Evolutionary conservation across 495 filamentous ascomycete species (phyloP).

Genomic region (Elaphomyces granulatus): DNA sequence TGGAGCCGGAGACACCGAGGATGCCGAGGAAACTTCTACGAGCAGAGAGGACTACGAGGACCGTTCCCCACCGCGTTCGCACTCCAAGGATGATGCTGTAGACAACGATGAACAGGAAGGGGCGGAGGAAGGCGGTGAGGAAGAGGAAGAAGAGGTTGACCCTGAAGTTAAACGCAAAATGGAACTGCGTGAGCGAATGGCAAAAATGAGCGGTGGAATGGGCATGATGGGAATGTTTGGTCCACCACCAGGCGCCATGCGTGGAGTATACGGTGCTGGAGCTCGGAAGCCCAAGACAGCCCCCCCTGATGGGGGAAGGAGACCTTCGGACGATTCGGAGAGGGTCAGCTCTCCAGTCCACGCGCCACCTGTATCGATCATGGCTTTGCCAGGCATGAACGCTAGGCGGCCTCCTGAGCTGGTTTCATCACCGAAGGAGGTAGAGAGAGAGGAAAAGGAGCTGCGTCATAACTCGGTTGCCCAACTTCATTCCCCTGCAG

Average conservation of each 20-base stretch:
- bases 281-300: conserved; percentile 37
- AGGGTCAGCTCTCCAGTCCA: conserved; percentile 31
- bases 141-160: conserved; percentile 82
- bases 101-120: conserved; percentile 28
- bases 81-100: conserved; percentile 26
- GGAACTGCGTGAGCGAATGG: conserved; percentile 88
- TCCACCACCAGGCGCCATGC: conserved; percentile 46
- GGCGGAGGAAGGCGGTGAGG: conserved; percentile 48
- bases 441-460: conserved; percentile 30
- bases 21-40: conserved; percentile 58
- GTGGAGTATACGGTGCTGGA: conserved; percentile 27
- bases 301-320: conserved; percentile 47
- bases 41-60: conserved; percentile 65
- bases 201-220: conserved; percentile 97
- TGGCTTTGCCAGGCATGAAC: conserved; percentile 62
- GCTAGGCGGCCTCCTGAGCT: conserved; percentile 30
- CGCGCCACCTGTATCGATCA: conserved; percentile 62
- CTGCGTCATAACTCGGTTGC: conserved; percentile 23
- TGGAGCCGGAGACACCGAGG: conserved; percentile 73
- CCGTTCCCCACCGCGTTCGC: conserved; percentile 14
- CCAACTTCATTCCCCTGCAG: conserved; percentile 30
- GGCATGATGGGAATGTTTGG: conserved; percentile 91
- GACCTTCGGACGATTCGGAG: conserved; percentile 30
- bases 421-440: conserved; percentile 20
- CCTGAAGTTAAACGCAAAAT: conserved; percentile 75